phyloP scores from a whole-genome alignment of 2,329 filamentous ascomycete genomes.

The Venturia aucupariae region DNA sequence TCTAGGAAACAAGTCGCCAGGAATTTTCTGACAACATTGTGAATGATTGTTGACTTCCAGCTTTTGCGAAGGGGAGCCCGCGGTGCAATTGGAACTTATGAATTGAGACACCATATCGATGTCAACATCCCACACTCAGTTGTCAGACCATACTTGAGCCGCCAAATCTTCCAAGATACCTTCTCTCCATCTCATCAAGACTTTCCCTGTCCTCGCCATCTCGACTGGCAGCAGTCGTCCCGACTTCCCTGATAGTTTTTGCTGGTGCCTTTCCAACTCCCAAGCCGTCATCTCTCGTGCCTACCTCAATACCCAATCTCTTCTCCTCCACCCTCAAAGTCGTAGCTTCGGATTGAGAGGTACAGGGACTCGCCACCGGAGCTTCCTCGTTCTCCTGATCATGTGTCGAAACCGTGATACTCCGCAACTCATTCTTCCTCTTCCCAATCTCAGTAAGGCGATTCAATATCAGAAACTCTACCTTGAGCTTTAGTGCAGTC shows the following conservation, averaged over 20 bases:
- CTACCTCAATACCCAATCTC: neutral
- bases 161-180: neutral
- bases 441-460: neutral
- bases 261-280: neutral
- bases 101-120: no score
- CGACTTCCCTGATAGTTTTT: neutral
- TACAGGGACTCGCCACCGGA: neutral
- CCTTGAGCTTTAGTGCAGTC: conserved; percentile 1
- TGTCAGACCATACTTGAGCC: neutral
- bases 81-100: no score
- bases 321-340: neutral
- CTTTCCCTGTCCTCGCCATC: neutral
- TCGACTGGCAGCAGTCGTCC: neutral
- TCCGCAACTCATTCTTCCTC: neutral
- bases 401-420: neutral
- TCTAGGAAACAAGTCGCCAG: no score
- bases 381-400: neutral
- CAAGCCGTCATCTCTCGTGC: neutral
- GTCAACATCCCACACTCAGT: no score
- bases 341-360: neutral
- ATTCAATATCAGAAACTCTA: conserved; percentile 5
- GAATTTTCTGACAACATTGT: no score
- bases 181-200: neutral
- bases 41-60: no score
- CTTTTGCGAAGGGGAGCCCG: no score